Evolutionary conservation across 2,329 filamentous ascomycete species (phyloP), one percentile per base, ranked within the genome.

Genomic region (Ophiocordyceps polyrhachis-furcata): DNA sequence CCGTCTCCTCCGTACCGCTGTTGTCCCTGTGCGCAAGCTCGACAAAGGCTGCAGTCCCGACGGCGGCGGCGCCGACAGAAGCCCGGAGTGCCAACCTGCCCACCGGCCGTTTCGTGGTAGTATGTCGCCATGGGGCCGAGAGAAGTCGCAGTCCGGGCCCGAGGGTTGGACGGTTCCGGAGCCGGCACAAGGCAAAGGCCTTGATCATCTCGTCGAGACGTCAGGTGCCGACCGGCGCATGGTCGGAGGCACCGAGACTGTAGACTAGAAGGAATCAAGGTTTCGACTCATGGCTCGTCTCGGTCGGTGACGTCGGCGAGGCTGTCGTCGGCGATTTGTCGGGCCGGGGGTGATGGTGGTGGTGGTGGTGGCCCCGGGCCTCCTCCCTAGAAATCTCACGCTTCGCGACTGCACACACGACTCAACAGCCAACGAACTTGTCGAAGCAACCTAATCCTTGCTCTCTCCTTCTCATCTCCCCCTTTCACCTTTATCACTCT

Each of bases 1-100:
- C 75, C 3, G 88, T 94, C 55, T 81, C 58, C 17, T 67, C 60
- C 4, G 62, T 58, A 40, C 61, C 65, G 35, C 52, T 59, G 49
- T 74, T 70, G 40, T 76, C 69, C 48, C 69, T 59, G 52, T 77
- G 70, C 4, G 74, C 73, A 7, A 79, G 58, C 52, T 71, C 64
- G 40, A 79, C 64, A 55, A 80, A 80, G 1, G 68, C 68, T 0
- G 69, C 67, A 0, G 75, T 73, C 8, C 68, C 74, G 11, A 79
- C 58, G 0, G 62, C 60, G 1, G 61, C 59, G 5, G 57, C 63
- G n/a, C 62, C 64, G 1, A 59, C 62, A 0, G 63, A 63, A 3
- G 62, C 65, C 3, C 63, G 62, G 8, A 71, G 46, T 1, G 58
- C 53, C 7, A 62, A 53, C 17, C 53, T 57, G 37, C 45, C 48